Conservation (phyloP, 306 rosid genomes). For the Fragaria ananassa region DNA sequence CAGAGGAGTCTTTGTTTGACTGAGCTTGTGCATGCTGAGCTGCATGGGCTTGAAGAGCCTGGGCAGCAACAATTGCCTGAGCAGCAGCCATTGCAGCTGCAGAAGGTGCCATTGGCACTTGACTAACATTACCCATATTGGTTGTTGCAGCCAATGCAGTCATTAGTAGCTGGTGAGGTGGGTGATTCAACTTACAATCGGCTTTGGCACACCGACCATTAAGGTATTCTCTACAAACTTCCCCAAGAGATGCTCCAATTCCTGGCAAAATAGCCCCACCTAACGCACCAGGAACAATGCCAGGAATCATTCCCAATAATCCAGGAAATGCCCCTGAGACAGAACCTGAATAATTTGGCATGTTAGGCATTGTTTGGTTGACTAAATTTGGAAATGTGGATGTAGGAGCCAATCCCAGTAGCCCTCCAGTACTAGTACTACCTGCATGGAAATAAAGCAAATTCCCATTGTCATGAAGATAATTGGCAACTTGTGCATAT, state of each 20-base stretch:
- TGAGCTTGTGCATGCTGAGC: slow-evolving; percentile 84
- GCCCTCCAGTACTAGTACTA: slow-evolving; percentile 59
- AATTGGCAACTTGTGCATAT: neutral
- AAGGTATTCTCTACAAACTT: slow-evolving; percentile 91
- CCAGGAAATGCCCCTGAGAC: slow-evolving; percentile 99
- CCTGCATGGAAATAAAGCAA: slow-evolving; percentile 52
- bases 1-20: slow-evolving; percentile 75
- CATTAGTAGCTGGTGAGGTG: slow-evolving; percentile 94
- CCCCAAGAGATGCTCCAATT: slow-evolving; percentile 91
- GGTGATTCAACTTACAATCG: slow-evolving; percentile 92
- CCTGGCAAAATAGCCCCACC: slow-evolving; percentile 99
- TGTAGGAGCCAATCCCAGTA: slow-evolving; percentile 77
- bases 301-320: slow-evolving; percentile 94
- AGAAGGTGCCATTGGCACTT: slow-evolving; percentile 99
- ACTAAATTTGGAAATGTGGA: slow-evolving; percentile 76
- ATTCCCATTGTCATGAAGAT: neutral
- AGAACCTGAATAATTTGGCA: slow-evolving; percentile 97
- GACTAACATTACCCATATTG: slow-evolving; percentile 85
- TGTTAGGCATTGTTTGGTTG: slow-evolving; percentile 98
- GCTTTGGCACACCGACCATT: slow-evolving; percentile 89
- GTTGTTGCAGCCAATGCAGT: slow-evolving; percentile 96
- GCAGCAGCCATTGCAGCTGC: slow-evolving; percentile 99
- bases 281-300: slow-evolving; percentile 82
- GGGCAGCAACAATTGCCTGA: slow-evolving; percentile 99
- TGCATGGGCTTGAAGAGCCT: slow-evolving; percentile 99